Evolutionary conservation across 2,329 filamentous ascomycete species (phyloP).

Genomic region (Zymoseptoria brevis): DNA sequence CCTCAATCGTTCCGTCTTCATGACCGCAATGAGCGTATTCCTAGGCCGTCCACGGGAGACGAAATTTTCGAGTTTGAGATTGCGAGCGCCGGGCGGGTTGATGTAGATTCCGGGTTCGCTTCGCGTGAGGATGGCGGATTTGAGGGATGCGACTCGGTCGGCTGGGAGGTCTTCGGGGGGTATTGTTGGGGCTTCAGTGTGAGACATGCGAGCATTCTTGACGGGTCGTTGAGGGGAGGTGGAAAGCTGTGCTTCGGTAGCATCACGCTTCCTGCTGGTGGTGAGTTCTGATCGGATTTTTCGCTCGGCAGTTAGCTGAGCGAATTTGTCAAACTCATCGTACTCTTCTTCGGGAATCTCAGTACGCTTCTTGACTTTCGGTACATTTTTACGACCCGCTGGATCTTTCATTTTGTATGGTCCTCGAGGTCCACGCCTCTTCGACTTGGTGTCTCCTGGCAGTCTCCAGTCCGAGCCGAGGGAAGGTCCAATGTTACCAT

Average conservation of each 20-base stretch:
- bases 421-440: background rate
- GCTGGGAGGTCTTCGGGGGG: constrained; percentile 4
- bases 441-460: background rate
- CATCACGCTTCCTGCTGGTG: constrained; percentile 3
- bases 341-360: constrained; percentile 14
- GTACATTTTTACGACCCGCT: background rate
- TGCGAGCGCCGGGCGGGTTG: constrained; percentile 37
- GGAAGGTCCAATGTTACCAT: background rate
- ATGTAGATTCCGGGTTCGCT: constrained; percentile 35
- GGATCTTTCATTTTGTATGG: background rate
- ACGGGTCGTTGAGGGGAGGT: background rate
- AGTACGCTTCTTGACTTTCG: constrained; percentile 3
- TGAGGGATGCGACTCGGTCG: constrained; percentile 20
- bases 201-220: background rate
- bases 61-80: constrained; percentile 22
- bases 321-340: constrained; percentile 14
- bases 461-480: background rate
- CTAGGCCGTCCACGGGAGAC: constrained; percentile 32
- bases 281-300: constrained; percentile 8
- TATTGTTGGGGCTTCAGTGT: background rate
- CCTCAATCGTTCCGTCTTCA: constrained; percentile 32
- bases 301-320: constrained; percentile 9
- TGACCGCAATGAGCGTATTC: constrained; percentile 37
- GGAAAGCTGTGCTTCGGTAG: background rate
- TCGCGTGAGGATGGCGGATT: constrained; percentile 26